A percentile compares a stretch with the other conserved stretches of the same genome.
Conservation (phyloP, 768 basidiomycete genomes). For the Leccinum variicolor region DNA sequence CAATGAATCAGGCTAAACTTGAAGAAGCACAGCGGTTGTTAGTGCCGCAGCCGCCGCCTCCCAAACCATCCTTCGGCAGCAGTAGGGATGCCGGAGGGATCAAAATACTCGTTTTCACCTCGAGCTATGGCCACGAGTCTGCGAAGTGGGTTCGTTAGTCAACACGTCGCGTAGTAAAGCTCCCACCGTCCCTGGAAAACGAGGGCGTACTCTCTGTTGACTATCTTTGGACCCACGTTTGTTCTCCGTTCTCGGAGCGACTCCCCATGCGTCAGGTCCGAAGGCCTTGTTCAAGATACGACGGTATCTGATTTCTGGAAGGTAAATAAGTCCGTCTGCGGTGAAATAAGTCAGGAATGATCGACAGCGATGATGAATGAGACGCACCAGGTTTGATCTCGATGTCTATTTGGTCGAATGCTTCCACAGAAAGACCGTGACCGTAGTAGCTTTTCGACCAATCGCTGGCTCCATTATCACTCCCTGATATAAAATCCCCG, state of each 20-base stretch:
- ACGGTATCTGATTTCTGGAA: slow-evolving; percentile 97
- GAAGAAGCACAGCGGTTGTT: too few relatives aligned
- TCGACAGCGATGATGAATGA: background rate
- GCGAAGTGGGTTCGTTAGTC: background rate
- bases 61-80: slow-evolving; percentile 77
- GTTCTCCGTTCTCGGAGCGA: slow-evolving; percentile 92
- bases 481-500: slow-evolving; percentile 25
- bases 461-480: slow-evolving; percentile 45
- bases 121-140: slow-evolving; percentile 89
- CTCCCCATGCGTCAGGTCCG: slow-evolving; percentile 95
- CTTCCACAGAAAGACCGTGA: slow-evolving; percentile 69
- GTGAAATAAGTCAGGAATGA: background rate
- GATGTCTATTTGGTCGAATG: slow-evolving; percentile 80
- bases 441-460: slow-evolving; percentile 90
- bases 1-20: too few relatives aligned
- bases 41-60: too few relatives aligned
- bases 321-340: slow-evolving; percentile 87
- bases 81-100: slow-evolving; percentile 84
- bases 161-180: background rate
- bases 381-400: slow-evolving; percentile 89
- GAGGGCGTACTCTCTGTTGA: slow-evolving; percentile 91
- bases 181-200: slow-evolving; percentile 86
- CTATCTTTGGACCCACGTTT: slow-evolving; percentile 81
- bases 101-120: slow-evolving; percentile 97
- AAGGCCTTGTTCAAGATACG: slow-evolving; percentile 90